A percentile compares a stretch with the other conserved stretches of the same genome.
phyloP scores from a whole-genome alignment of 345 rosid species.

The Salix suchowensis region DNA sequence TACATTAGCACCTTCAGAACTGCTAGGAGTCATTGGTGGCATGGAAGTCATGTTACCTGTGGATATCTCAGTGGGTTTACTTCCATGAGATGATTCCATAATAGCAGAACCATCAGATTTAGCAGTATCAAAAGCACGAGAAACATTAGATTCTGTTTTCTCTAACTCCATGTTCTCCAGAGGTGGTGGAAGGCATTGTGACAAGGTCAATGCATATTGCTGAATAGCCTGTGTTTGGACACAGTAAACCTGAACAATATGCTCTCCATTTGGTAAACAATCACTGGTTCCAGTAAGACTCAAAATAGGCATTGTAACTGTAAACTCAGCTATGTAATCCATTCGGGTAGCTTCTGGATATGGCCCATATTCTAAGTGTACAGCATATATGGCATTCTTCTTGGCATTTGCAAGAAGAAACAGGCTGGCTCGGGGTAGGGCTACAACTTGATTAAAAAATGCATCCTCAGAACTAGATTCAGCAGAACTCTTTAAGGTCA shows the following conservation, averaged over 20 bases:
- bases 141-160: constrained; percentile 39
- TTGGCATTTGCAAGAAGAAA: constrained; percentile 86
- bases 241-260: constrained; percentile 13
- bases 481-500: constrained; percentile 65
- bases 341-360: constrained; percentile 64
- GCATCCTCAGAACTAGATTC: constrained; percentile 53
- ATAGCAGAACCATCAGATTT: constrained; percentile 23
- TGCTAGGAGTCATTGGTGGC: constrained; percentile 20
- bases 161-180: constrained; percentile 48
- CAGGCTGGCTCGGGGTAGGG: constrained; percentile 63
- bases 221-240: constrained; percentile 87
- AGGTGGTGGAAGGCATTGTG: constrained; percentile 70
- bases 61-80: constrained; percentile 29
- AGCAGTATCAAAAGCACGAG: constrained; percentile 30
- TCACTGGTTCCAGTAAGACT: constrained; percentile 80
- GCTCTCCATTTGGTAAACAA: constrained; percentile 48
- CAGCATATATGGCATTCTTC: constrained; percentile 82
- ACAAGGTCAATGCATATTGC: constrained; percentile 79
- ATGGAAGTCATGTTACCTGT: constrained; percentile 13
- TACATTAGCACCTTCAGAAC: constrained; percentile 22
- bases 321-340: constrained; percentile 84
- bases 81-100: constrained; percentile 32
- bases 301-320: constrained; percentile 87
- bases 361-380: constrained; percentile 75
- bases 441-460: constrained; percentile 79